phyloP scores from a whole-genome alignment of 2,329 filamentous ascomycete genomes.

The Macrophomina pseudophaseolina region DNA sequence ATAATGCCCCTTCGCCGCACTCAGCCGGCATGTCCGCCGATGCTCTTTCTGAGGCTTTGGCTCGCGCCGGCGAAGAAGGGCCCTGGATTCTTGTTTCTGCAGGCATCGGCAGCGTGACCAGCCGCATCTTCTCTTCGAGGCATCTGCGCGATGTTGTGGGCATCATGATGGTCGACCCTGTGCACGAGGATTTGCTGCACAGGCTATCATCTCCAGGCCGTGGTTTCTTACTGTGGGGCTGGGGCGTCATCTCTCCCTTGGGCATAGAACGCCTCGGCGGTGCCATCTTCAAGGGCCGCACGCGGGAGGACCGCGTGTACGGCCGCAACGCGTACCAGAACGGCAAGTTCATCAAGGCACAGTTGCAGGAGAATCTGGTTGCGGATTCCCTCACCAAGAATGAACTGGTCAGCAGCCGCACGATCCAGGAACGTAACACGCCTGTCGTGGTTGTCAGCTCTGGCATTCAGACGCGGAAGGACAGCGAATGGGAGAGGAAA shows the following conservation, averaged over 20 bases:
- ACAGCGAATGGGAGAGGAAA: constrained; percentile 77
- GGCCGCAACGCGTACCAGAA: constrained; percentile 78
- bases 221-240: constrained; percentile 86
- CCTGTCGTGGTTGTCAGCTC: constrained; percentile 84
- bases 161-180: constrained; percentile 81
- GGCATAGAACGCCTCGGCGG: constrained; percentile 81
- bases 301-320: constrained; percentile 81
- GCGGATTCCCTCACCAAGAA: constrained; percentile 82
- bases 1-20: constrained; percentile 91
- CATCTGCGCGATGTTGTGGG: constrained; percentile 77
- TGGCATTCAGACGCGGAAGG: constrained; percentile 69
- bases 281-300: constrained; percentile 81
- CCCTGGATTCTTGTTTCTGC: constrained; percentile 89
- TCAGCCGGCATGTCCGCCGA: constrained; percentile 93
- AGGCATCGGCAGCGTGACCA: constrained; percentile 86
- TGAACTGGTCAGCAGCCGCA: constrained; percentile 77
- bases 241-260: constrained; percentile 83
- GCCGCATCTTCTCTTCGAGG: constrained; percentile 86
- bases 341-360: constrained; percentile 85
- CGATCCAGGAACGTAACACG: constrained; percentile 77
- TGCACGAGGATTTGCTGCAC: constrained; percentile 84
- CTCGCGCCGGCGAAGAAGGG: constrained; percentile 77
- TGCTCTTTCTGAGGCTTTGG: constrained; percentile 83
- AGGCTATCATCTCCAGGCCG: constrained; percentile 68
- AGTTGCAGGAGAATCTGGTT: constrained; percentile 90